Evolutionary conservation across 2,329 filamentous ascomycete genomes (phyloP).

Genomic region (Alternaria tenuissima): DNA sequence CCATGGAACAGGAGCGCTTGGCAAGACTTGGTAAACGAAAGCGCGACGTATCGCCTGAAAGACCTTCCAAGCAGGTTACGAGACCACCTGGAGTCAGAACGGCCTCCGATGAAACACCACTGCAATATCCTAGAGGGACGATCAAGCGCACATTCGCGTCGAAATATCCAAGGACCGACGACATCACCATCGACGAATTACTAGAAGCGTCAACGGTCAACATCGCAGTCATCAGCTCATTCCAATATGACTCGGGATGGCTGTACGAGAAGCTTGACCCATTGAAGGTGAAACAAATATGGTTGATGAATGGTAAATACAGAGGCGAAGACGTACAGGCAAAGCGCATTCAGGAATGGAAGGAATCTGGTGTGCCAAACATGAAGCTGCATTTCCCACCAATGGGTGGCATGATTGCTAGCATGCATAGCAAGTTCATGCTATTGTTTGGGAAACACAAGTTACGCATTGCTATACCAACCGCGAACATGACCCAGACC

Average conservation of each 20-base stretch:
- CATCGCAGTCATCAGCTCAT: slow-evolving; percentile 84
- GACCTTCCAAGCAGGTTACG: slow-evolving; percentile 35
- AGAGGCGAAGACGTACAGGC: slow-evolving; percentile 54
- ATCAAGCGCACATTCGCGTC: slow-evolving; percentile 84
- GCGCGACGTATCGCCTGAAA: slow-evolving; percentile 59
- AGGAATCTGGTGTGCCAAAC: slow-evolving; percentile 54
- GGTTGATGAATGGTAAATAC: slow-evolving; percentile 65
- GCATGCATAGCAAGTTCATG: slow-evolving; percentile 96
- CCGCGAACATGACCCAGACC: slow-evolving; percentile 82
- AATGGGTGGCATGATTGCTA: slow-evolving; percentile 74
- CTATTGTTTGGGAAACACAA: slow-evolving; percentile 79
- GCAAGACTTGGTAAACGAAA: slow-evolving; percentile 70
- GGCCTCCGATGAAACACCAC: neutral
- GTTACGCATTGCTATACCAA: slow-evolving; percentile 83
- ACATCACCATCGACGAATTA: slow-evolving; percentile 89
- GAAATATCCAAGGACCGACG: slow-evolving; percentile 69
- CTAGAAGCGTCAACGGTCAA: slow-evolving; percentile 76
- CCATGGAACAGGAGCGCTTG: slow-evolving; percentile 86
- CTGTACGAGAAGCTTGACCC: slow-evolving; percentile 73
- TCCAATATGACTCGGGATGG: slow-evolving; percentile 86
- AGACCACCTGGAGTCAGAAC: neutral
- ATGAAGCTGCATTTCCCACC: slow-evolving; percentile 80
- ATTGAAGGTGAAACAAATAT: slow-evolving; percentile 56
- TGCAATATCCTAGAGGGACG: slow-evolving; percentile 65
- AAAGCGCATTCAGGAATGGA: slow-evolving; percentile 33